Percentiles rank a stretch among this genome's conserved stretches.
phyloP scores from a whole-genome alignment of 2,329 filamentous ascomycete species.

The Clonostachys sp. region DNA sequence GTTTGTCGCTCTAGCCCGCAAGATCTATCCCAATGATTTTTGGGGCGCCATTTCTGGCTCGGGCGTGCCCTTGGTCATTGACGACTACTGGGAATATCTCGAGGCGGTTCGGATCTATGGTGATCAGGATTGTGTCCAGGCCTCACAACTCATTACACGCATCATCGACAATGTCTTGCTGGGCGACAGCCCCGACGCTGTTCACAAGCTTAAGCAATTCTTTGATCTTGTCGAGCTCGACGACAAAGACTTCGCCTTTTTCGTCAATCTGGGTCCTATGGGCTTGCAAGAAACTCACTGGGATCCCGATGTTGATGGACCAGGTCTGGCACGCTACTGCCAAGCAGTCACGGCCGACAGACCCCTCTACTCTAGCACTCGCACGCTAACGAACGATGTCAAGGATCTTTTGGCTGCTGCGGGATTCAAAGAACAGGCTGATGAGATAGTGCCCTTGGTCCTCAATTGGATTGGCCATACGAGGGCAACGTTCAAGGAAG shows the following conservation, averaged over 20 bases:
- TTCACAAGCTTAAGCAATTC: slow-evolving; percentile 34
- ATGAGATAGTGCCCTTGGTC: background rate
- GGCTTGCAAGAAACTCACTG: slow-evolving; percentile 46
- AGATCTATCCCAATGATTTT: slow-evolving; percentile 73
- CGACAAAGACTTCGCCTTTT: slow-evolving; percentile 41
- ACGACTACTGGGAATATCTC: slow-evolving; percentile 67
- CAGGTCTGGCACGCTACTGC: slow-evolving; percentile 9
- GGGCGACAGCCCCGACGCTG: slow-evolving; percentile 31
- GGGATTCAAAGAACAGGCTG: background rate
- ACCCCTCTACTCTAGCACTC: slow-evolving; percentile 17
- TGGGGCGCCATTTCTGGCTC: slow-evolving; percentile 78
- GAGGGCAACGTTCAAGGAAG: background rate
- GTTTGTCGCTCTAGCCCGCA: slow-evolving; percentile 71
- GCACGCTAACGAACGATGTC: slow-evolving; percentile 42
- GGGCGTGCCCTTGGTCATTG: slow-evolving; percentile 72
- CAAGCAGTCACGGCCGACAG: slow-evolving; percentile 2
- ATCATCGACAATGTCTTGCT: slow-evolving; percentile 47
- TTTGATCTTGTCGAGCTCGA: slow-evolving; percentile 40
- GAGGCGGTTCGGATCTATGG: slow-evolving; percentile 44
- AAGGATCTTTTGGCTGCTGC: slow-evolving; percentile 81
- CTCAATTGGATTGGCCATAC: background rate
- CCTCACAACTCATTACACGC: slow-evolving; percentile 53
- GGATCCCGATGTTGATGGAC: slow-evolving; percentile 45
- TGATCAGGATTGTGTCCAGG: slow-evolving; percentile 57
- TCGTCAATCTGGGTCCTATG: slow-evolving; percentile 32